Conservation (phyloP, 2,329 filamentous ascomycete genomes). For the Apiospora aurea region DNA sequence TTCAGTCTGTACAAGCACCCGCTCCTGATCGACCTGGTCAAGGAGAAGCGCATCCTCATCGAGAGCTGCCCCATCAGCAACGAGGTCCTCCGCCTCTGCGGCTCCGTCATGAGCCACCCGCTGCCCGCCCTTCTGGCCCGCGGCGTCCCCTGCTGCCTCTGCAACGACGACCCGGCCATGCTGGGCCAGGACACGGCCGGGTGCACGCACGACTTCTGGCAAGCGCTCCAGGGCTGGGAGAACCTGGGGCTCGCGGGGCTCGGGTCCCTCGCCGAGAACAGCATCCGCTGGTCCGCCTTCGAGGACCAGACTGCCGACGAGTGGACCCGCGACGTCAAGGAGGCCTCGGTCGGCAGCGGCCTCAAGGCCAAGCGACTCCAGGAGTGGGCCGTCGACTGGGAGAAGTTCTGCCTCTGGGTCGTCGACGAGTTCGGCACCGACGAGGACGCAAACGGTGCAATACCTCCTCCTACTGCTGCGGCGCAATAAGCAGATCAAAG, state of each 20-base stretch:
- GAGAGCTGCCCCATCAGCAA: conserved; percentile 93
- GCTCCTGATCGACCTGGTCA: conserved; percentile 85
- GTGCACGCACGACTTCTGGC: conserved; percentile 94
- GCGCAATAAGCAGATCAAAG: not conserved
- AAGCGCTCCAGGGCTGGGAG: conserved; percentile 88
- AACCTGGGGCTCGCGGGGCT: conserved; percentile 89
- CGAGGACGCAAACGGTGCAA: not conserved
- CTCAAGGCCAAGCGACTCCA: conserved; percentile 75
- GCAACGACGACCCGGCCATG: conserved; percentile 91
- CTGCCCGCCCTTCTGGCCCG: conserved; percentile 84
- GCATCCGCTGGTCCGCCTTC: conserved; percentile 86
- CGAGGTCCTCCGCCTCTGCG: conserved; percentile 81
- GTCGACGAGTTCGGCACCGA: conserved; percentile 72
- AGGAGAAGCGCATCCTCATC: conserved; percentile 84
- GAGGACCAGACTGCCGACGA: conserved; percentile 76
- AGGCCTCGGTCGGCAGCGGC: conserved; percentile 75
- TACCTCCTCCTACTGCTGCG: not conserved
- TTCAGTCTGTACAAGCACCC: conserved; percentile 93
- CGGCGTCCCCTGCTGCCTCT: conserved; percentile 83
- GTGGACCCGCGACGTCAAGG: conserved; percentile 76
- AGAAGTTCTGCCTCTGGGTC: conserved; percentile 90
- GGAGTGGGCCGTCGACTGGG: conserved; percentile 84
- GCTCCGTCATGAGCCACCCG: conserved; percentile 78
- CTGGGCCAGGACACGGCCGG: conserved; percentile 83
- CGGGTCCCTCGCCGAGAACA: conserved; percentile 89